These are phyloP conservation scores for Helicocarpus griseus DNA, from an alignment of 2,329 filamentous ascomycete species.

Conservation along the genomic window DNA sequence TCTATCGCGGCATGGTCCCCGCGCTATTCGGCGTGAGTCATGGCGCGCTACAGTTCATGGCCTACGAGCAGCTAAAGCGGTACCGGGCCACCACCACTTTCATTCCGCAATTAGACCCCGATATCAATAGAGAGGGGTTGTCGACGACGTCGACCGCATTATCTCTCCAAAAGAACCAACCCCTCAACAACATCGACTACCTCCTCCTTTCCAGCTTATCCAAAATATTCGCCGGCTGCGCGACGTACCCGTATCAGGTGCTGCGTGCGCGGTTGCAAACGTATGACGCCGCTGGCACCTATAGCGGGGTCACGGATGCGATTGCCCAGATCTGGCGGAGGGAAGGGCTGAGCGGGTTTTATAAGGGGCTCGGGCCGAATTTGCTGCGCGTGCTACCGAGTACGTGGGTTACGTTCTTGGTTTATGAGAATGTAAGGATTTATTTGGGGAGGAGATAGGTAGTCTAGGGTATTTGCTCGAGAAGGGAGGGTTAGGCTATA, in stretches of 20 bases:
- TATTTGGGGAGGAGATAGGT: slow-evolving; percentile 39
- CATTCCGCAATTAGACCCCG: slow-evolving; percentile 15
- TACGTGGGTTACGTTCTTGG: slow-evolving; percentile 92
- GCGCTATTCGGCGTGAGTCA: slow-evolving; percentile 81
- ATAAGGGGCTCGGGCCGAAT: slow-evolving; percentile 81
- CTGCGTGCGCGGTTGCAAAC: slow-evolving; percentile 81
- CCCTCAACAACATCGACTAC: slow-evolving; percentile 63
- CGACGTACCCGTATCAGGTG: slow-evolving; percentile 93
- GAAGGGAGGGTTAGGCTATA: background rate
- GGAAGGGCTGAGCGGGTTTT: slow-evolving; percentile 77
- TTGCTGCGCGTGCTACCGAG: slow-evolving; percentile 85
- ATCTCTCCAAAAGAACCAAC: slow-evolving; percentile 7
- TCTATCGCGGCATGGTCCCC: slow-evolving; percentile 79
- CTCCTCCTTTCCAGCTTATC: slow-evolving; percentile 69
- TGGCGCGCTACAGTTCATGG: slow-evolving; percentile 89
- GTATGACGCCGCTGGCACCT: slow-evolving; percentile 67
- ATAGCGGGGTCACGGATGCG: slow-evolving; percentile 64
- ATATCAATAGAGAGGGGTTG: too few species aligned
- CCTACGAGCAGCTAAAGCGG: slow-evolving; percentile 69
- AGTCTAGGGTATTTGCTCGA: background rate
- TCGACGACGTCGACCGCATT: too few species aligned
- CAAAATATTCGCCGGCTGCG: slow-evolving; percentile 80
- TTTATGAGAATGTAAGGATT: slow-evolving; percentile 87
- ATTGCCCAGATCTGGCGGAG: slow-evolving; percentile 63
- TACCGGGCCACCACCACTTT: slow-evolving; percentile 42